Evolutionary conservation across 129 eudicot genomes (phyloP).

Genomic region (Mikania micrantha): DNA sequence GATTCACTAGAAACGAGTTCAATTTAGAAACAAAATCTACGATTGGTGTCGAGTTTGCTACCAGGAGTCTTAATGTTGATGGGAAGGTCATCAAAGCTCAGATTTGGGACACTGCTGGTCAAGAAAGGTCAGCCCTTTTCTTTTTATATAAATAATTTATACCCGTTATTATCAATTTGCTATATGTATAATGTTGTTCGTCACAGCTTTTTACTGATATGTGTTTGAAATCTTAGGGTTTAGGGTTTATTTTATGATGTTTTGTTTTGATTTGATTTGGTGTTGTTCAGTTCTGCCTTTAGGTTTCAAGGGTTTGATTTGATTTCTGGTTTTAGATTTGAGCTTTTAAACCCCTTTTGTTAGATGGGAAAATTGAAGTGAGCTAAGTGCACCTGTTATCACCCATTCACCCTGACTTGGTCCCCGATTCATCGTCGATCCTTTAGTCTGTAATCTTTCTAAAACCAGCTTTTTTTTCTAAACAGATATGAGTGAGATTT

Average conservation of each 20-base stretch:
- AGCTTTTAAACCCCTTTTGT: not conserved
- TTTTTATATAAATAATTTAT: not conserved
- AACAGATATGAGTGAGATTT: too few relatives aligned
- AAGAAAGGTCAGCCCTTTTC: slow-evolving; percentile 51
- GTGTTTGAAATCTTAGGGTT: not conserved
- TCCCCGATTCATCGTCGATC: too few relatives aligned
- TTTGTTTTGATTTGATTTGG: not conserved
- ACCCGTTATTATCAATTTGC: not conserved
- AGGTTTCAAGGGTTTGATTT: not conserved
- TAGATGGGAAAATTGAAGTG: not conserved
- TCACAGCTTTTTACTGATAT: not conserved
- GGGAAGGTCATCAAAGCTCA: slow-evolving; percentile 76
- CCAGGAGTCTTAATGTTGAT: slow-evolving; percentile 65
- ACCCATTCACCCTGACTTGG: not conserved
- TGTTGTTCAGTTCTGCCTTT: not conserved
- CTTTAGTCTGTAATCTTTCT: too few relatives aligned
- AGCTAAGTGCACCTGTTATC: not conserved
- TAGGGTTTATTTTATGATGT: slow-evolving; percentile 6
- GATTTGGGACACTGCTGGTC: slow-evolving; percentile 90
- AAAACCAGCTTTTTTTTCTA: too few relatives aligned
- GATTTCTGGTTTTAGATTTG: not conserved
- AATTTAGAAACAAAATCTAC: slow-evolving; percentile 74
- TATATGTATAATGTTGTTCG: not conserved
- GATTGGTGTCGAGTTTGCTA: slow-evolving; percentile 79
- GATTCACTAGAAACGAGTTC: slow-evolving; percentile 78